Base-by-base conservation (phyloP, 768 basidiomycete genomes). In the Pulveroboletus ravenelii region DNA sequence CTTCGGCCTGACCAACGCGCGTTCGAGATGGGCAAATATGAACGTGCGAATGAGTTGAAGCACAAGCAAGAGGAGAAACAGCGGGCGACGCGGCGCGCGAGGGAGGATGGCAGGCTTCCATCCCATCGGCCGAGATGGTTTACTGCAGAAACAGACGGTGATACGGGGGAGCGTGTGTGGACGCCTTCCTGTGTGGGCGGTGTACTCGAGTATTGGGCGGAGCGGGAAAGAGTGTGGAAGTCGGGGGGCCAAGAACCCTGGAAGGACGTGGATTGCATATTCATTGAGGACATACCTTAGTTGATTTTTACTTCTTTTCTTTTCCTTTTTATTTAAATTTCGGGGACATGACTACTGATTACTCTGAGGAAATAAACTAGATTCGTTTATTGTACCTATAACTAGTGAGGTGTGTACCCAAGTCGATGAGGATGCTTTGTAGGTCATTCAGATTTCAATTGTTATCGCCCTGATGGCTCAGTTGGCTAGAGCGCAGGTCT, bases 161-260 rank as follows among this genome's bases (percentile, higher is more conserved):
- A 98, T 68, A 93, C 90, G 2, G 87, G 88, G 2, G 93, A 95
- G 62, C 74, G 90, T 40, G 84, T 93, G 45, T 98, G 94, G 94
- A 64, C 74, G 41, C 94, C 94, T 0, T 67, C 73, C 13, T 68
- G 80, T 50, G 66, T 71, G 1, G 76, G 65, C 3, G 73, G 77
- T 44, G 68, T 70, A 4, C 66, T 93, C 47, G 87, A 87, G 65
- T 96, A 95, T 69, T 97, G 93, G 93, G 63, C 70, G 2, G 85
- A 91, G 68, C 75, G 93, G 58, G 84, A 88, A 63, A 73, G 64
- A 48, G 78, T 80, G 7, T 87, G 81, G 75, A 73, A 57, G 47
- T 64, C 62, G 29, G 70, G 74, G 3, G 67, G 65, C 38, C 47
- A 56, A 27, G 27, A 27, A 27, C 4, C 36, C 6, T 91, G 89